Percentiles rank a stretch among this genome's conserved stretches.
Conservation (phyloP, 1,139 yeast species). For the Hemisphaericaspora lyxosophila region DNA sequence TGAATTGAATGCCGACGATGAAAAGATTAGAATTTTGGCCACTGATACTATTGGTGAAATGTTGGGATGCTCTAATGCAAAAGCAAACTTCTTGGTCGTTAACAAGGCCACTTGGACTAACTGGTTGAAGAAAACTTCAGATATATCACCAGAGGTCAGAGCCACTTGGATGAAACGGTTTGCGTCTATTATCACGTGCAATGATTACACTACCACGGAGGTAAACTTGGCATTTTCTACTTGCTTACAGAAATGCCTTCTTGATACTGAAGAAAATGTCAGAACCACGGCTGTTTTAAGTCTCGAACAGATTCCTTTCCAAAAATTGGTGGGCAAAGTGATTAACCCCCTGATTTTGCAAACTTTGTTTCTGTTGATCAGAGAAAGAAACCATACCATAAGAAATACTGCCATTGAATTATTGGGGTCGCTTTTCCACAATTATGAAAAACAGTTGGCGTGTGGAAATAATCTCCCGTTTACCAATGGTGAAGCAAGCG, state of each 20-base stretch:
- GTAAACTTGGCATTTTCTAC: constrained; percentile 49
- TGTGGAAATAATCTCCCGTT: constrained; percentile 14
- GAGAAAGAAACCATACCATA: constrained; percentile 71
- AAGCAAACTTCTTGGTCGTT: constrained; percentile 56
- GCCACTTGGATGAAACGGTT: constrained; percentile 67
- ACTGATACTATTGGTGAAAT: constrained; percentile 74
- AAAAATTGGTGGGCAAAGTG: constrained; percentile 41
- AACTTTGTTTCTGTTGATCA: constrained; percentile 58
- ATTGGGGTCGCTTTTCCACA: constrained; percentile 55
- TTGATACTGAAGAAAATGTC: constrained; percentile 76
- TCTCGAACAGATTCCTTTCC: constrained; percentile 40
- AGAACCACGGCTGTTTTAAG: constrained; percentile 60
- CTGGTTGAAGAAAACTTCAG: constrained; percentile 76
- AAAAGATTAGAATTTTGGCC: constrained; percentile 61
- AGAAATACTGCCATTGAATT: constrained; percentile 60
- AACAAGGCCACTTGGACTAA: constrained; percentile 64
- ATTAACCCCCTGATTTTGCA: constrained; percentile 48
- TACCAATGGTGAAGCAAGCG: constrained; percentile 22
- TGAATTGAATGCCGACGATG: constrained; percentile 73
- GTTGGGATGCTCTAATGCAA: constrained; percentile 39
- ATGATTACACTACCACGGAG: constrained; percentile 50
- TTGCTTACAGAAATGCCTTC: constrained; percentile 65
- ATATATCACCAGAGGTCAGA: constrained; percentile 64
- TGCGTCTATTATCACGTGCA: constrained; percentile 27
- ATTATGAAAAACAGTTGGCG: constrained; percentile 21